Evolutionary conservation across 768 basidiomycete genomes (phyloP), one percentile per base, ranked within the genome.

Genomic region (Lentinula edodes): DNA sequence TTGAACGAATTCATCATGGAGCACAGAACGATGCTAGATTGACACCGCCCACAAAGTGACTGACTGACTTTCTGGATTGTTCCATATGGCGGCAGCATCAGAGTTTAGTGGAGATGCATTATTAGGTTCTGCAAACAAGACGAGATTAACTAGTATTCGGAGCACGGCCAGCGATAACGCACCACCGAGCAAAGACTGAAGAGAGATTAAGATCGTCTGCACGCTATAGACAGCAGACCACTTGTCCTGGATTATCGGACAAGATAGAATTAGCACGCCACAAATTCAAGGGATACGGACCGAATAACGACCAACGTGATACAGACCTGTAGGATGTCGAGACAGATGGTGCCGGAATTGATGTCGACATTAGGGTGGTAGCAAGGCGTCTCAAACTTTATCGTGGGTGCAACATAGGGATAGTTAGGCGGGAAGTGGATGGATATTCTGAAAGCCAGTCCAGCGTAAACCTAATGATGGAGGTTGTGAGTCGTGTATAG

Each of bases 201-300:
- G 73, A 12, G 93, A 95, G 8, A 95, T 76, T 18, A 96, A 81
- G 45, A 96, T 90, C 0, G 92, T 94, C 65, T 93, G 91, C 39
- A 95, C 93, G 62, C 90, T 92, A 72, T 95, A 93, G 1, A 95
- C 89, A 6, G 94, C 93, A 3, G 91, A 92, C 94, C 93, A 95
- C 69, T 94, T 91, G 73, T 94, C 92, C 90, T 93, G 64, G n/a
- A 45, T 36, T 51, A 45, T 52, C 53, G 39, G 41, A 62, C 20
- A 45, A 53, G 34, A 28, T 23, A 41, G 42, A 60, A 34, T 36
- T 8, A 38, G 16, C 39, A 23, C 55, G 39, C 38, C 39, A 41
- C 41, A 56, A 32, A 6, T 18, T 34, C n/a, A 34, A 28, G 32
- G 23, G 20, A n/a, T 48, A 66, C 51, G 2, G 13, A 18, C 36